Evolutionary conservation across 2,329 filamentous ascomycete genomes (phyloP).

Genomic region (Metarhizium anisopliae): DNA sequence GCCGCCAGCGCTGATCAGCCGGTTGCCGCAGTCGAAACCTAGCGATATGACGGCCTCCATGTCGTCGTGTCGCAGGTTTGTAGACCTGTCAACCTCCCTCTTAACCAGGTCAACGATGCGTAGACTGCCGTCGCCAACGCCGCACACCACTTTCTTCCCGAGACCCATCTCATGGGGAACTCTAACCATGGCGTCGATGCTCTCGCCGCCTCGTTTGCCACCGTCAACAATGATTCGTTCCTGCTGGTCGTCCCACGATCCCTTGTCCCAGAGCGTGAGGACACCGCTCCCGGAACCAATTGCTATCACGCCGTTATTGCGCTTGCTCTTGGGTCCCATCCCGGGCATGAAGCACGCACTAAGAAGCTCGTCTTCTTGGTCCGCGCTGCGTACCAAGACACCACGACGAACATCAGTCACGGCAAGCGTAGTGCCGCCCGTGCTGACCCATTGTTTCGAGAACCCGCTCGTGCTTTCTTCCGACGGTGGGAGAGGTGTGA

Average conservation of each 20-base stretch:
- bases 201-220: slow-evolving; percentile 57
- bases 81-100: slow-evolving; percentile 62
- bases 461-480: slow-evolving; percentile 78
- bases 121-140: slow-evolving; percentile 71
- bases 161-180: slow-evolving; percentile 62
- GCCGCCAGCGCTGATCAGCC: slow-evolving; percentile 86
- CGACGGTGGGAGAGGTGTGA: slow-evolving; percentile 74
- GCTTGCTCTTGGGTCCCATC: slow-evolving; percentile 55
- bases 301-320: slow-evolving; percentile 66
- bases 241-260: slow-evolving; percentile 91
- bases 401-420: slow-evolving; percentile 83
- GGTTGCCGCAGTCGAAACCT: slow-evolving; percentile 73
- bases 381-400: slow-evolving; percentile 80
- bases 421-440: slow-evolving; percentile 82
- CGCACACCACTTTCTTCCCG: slow-evolving; percentile 68
- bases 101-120: slow-evolving; percentile 65
- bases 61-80: slow-evolving; percentile 65
- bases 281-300: slow-evolving; percentile 71
- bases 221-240: slow-evolving; percentile 73
- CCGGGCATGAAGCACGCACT: slow-evolving; percentile 71
- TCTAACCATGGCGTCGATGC: slow-evolving; percentile 67
- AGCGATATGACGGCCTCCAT: slow-evolving; percentile 76
- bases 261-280: slow-evolving; percentile 87
- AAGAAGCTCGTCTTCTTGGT: slow-evolving; percentile 91
- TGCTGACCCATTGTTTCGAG: slow-evolving; percentile 91